Base-by-base conservation (phyloP, 148 eudicot species). In the Amaranthus palmeri region DNA sequence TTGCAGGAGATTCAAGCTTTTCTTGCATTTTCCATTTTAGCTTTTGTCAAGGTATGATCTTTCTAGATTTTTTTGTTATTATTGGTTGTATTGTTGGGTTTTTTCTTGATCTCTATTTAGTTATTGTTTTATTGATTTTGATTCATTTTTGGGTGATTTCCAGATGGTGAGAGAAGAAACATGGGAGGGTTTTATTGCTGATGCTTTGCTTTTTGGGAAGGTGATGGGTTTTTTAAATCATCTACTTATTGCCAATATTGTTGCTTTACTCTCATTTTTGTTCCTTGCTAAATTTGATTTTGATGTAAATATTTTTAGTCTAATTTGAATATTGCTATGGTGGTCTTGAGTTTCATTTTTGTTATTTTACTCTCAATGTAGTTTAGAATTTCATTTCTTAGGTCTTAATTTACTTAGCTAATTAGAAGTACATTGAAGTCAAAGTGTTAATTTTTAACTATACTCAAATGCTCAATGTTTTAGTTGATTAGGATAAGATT, bases 121-220 rank as follows among this genome's bases (percentile, higher is more conserved):
- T 17, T 43, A 2, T 53, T 18, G 11, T 54, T 25, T 45, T 1
- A 64, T 57, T 77, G 70, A 49, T 52, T 42, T 48, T 54, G 14
- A 14, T 42, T 49, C 25, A 69, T 25, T 42, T 1, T 5, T 8
- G 15, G 0, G 12, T 36, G 54, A 58, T 76, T 25, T 60, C 25
- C 80, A 95, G 98, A 72, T 88, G 83, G 92, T 92, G 73, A 91
- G 81, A 76, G 87, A 82, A 72, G 99, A 92, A 84, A 85, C 91
- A 42, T 88, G 90, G 93, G 99, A 95, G 72, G 89, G 85, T 54
- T 88, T 92, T 80, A 75, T 86, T 61, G 85, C 89, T 65, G 90
- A 95, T 74, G 73, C 83, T 56, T 74, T 95, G 66, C 79, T 95
- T 64, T 95, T 75, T 40, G 96, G 89, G 12, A 92, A 95, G 99